These are phyloP conservation scores for Amanita exitialis DNA, from an alignment of 768 basidiomycete species.

Conservation along the genomic window DNA sequence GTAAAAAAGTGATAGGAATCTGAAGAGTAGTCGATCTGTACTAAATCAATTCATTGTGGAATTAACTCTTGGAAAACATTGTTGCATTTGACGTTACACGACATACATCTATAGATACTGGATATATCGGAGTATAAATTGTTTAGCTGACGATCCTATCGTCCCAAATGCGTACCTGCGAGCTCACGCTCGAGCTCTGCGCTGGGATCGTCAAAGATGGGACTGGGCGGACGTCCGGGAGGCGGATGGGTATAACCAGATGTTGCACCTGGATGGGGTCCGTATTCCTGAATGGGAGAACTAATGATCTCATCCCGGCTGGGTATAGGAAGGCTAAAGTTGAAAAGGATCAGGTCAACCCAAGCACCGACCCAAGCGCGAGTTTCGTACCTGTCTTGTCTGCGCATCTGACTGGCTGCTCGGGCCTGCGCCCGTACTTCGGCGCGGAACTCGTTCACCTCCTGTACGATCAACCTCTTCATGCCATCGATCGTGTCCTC, in stretches of 20 bases:
- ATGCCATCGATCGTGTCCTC: slow-evolving; percentile 97
- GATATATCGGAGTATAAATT: too few relatives aligned
- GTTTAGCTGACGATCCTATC: too few relatives aligned
- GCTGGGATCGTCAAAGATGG: slow-evolving; percentile 78
- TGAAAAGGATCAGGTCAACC: slow-evolving; percentile 1
- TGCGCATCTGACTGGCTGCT: slow-evolving; percentile 59
- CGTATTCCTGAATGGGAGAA: slow-evolving; percentile 63
- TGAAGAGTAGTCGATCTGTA: background rate
- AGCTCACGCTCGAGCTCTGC: slow-evolving; percentile 81
- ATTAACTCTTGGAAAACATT: background rate
- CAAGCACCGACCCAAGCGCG: background rate
- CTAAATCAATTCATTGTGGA: too few relatives aligned
- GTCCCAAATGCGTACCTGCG: slow-evolving; percentile 53
- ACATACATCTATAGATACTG: background rate
- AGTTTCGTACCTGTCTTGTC: slow-evolving; percentile 63
- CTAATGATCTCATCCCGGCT: slow-evolving; percentile 72
- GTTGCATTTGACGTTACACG: too few relatives aligned
- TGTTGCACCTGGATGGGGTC: slow-evolving; percentile 52
- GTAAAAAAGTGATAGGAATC: too few relatives aligned
- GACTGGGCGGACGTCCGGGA: slow-evolving; percentile 43
- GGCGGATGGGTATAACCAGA: slow-evolving; percentile 50
- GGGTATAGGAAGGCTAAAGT: slow-evolving; percentile 63
- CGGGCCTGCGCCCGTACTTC: slow-evolving; percentile 83
- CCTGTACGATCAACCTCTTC: slow-evolving; percentile 90
- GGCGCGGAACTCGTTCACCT: slow-evolving; percentile 82